Base-by-base conservation (phyloP, 805 yeast species). In the Cyberlindnera euphorbiiphila region DNA sequence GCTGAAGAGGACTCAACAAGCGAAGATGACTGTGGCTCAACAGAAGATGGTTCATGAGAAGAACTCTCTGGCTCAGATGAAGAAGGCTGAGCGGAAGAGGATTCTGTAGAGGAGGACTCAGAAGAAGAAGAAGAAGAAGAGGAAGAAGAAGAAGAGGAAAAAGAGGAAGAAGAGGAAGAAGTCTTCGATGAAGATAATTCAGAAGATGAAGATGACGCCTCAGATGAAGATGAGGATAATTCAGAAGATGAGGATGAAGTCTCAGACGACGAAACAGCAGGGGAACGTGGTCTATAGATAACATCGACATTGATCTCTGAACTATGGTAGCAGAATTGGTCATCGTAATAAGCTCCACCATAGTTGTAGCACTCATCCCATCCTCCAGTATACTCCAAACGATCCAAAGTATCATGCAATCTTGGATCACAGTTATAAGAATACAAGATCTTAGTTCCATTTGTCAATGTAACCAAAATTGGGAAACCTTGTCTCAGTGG, bases 371-470 rank as follows among this genome's bases (percentile, higher is more conserved):
- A 43, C n/a, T 24, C 14, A 12, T 40, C 45, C n/a, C 32, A 43
- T 10, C 16, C 36, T 2, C 15, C 37, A 3, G 9, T 11, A 14
- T 33, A 36, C 13, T 24, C 30, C 7, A 27, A 10, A 30, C 29
- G n/a, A n/a, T n/a, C n/a, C n/a, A n/a, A 34, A 8, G 23, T 12
- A 21, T 21, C 26, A 2, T 31, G 20, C 18, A 33, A 18, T 13
- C 30, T 18, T 4, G 32, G 16, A 10, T 20, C 16, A 12, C n/a
- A n/a, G n/a, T n/a, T n/a, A 19, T 36, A 37, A 3, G 36, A 25
- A 26, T 39, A 37, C 9, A 42, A 17, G 29, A 32, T 33, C 4
- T 27, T 33, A 12, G 14, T 17, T 4, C 44, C 49, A 13, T 38
- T 39, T 2, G 38, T 19, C 5, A 15, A n/a, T 4, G 41, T 36